These are phyloP conservation scores for Jaapia argillacea DNA, from an alignment of 768 basidiomycete species.

Conservation along the genomic window DNA sequence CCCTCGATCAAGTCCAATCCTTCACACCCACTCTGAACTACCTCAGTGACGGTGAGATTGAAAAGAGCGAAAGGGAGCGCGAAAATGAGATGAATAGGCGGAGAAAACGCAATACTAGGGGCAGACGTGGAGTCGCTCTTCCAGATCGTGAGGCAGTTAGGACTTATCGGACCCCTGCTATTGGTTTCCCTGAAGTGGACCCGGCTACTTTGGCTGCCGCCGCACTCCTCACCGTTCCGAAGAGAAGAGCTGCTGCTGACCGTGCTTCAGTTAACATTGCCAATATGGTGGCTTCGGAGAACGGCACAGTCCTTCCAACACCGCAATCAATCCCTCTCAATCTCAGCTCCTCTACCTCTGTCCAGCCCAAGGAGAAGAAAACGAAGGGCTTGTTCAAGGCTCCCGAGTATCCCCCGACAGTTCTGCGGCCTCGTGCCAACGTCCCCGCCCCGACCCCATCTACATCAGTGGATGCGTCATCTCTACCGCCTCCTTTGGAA, in stretches of 20 bases:
- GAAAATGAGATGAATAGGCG: constrained; percentile 89
- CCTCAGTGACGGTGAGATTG: constrained; percentile 83
- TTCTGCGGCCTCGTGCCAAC: constrained; percentile 51
- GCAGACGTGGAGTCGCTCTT: constrained; percentile 67
- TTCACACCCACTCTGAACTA: constrained; percentile 89
- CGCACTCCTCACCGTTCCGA: constrained; percentile 54
- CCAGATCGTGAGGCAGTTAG: constrained; percentile 91
- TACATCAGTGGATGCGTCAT: constrained; percentile 56
- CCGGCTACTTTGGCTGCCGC: constrained; percentile 59
- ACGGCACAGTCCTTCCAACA: constrained; percentile 51
- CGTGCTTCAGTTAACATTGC: constrained; percentile 80
- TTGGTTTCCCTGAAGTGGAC: constrained; percentile 76
- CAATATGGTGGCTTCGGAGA: constrained; percentile 88
- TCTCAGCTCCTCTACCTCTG: constrained; percentile 22
- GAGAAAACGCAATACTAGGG: constrained; percentile 76
- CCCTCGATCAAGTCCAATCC: constrained; percentile 65
- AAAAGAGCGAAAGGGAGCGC: constrained; percentile 81
- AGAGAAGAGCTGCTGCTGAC: constrained; percentile 77
- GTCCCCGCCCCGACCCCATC: constrained; percentile 52
- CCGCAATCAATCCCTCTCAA: constrained; percentile 31
- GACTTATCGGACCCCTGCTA: constrained; percentile 84
- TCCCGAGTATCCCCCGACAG: constrained; percentile 42
- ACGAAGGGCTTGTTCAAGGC: constrained; percentile 66
- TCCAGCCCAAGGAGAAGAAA: constrained; percentile 54
- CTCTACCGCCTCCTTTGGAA: constrained; percentile 49